These are phyloP conservation scores for Starmerella tilneyi DNA, from an alignment of 805 yeast genomes.

Conservation along the genomic window DNA sequence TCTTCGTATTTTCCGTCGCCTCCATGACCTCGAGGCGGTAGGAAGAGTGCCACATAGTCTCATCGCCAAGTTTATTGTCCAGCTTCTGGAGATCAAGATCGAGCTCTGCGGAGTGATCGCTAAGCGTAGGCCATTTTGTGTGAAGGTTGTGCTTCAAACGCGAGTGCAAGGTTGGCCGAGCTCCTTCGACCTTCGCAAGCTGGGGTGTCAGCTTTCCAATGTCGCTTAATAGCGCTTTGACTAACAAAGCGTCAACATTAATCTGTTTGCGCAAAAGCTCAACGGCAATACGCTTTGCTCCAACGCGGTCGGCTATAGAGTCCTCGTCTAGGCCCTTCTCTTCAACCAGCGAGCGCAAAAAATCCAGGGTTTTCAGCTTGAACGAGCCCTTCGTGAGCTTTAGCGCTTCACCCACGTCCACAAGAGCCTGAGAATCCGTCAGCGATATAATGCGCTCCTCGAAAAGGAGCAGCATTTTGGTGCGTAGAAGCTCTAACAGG, in stretches of 20 bases:
- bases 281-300: slow-evolving; percentile 8
- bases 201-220: slow-evolving; percentile 7
- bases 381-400: slow-evolving; percentile 5
- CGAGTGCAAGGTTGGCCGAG: slow-evolving; percentile 23
- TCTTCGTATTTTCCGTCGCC: slow-evolving; percentile 7
- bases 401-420: slow-evolving; percentile 17
- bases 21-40: slow-evolving; percentile 15
- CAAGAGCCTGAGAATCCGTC: slow-evolving; percentile 11
- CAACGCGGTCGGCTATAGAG: not conserved
- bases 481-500: slow-evolving; percentile 29
- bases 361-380: slow-evolving; percentile 3
- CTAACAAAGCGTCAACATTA: not conserved
- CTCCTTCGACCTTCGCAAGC: slow-evolving; percentile 23
- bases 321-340: not conserved
- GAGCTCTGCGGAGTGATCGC: slow-evolving; percentile 1
- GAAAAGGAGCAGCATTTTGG: slow-evolving; percentile 9
- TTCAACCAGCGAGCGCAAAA: not conserved
- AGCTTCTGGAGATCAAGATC: slow-evolving; percentile 22
- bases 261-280: slow-evolving; percentile 13
- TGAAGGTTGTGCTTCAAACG: slow-evolving; percentile 8
- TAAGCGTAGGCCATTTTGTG: slow-evolving; percentile 12
- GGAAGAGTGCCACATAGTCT: slow-evolving; percentile 14
- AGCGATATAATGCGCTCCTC: slow-evolving; percentile 11
- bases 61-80: slow-evolving; percentile 10
- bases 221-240: not conserved